Conservation (phyloP, 768 basidiomycete genomes). For the Suillus luteus region DNA sequence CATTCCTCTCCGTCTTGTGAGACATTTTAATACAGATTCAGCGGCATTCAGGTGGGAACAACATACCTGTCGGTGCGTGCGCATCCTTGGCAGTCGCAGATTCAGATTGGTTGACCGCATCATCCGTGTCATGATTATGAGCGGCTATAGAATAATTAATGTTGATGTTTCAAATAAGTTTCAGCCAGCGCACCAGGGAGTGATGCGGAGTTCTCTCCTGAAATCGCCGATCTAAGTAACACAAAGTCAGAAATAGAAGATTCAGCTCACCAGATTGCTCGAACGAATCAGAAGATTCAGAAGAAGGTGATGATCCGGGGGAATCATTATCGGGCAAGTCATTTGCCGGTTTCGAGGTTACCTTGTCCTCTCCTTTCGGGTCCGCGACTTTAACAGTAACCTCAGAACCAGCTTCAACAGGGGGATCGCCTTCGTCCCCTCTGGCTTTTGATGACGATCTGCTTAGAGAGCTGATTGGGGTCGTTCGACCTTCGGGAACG, state of each 20-base stretch:
- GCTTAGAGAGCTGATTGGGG: constrained; percentile 38
- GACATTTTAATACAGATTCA: background rate
- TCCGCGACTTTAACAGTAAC: background rate
- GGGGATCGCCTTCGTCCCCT: constrained; percentile 20
- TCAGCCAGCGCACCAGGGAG: constrained; percentile 1
- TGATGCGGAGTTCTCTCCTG: constrained; percentile 5
- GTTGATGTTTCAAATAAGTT: constrained; percentile 2
- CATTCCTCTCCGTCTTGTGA: constrained; percentile 20
- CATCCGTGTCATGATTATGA: constrained; percentile 6
- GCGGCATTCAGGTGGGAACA: background rate
- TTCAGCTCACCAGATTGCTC: constrained; percentile 5
- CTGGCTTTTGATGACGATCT: constrained; percentile 41
- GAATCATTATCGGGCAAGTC: constrained; percentile 10
- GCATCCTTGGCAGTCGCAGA: background rate
- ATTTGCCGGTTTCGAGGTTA: constrained; percentile 4
- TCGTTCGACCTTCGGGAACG: constrained; percentile 48
- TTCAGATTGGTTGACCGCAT: constrained; percentile 3
- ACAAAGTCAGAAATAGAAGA: background rate
- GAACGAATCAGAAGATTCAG: constrained; percentile 8
- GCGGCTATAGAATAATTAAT: constrained; percentile 5
- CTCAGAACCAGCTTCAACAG: constrained; percentile 7
- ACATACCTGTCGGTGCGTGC: background rate
- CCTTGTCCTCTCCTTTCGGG: background rate
- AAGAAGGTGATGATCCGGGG: constrained; percentile 7
- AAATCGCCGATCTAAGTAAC: constrained; percentile 1